Evolutionary conservation across 2,329 filamentous ascomycete species (phyloP), one percentile per base, ranked within the genome.

Genomic region (Apiospora koreana): DNA sequence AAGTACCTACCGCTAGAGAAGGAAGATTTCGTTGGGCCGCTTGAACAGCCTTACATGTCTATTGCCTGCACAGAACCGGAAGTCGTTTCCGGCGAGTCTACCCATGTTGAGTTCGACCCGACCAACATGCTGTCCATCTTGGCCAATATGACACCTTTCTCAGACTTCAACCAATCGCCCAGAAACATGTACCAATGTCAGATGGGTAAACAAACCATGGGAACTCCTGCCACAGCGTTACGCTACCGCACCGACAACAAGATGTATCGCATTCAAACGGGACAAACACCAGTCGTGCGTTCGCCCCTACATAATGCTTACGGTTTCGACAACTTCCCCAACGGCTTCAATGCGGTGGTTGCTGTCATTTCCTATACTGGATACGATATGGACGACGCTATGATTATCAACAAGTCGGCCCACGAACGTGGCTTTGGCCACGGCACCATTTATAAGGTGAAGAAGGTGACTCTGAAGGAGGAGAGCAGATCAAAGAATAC

Each of bases 171-270:
- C 83, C 96, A 99, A 82, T 98, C 95, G 18, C 96, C 96, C 1
- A 88, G 96, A 88, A 99, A 99, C 83, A 98, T 98, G 95, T 99
- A 98, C 80, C 94, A 97, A 80, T 98, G 95, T 84, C 96, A 98
- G 86, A 98, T 98, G 96, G 94, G 94, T 84, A 99, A 99, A 81
- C 96, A 99, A 84, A 95, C 95, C 0, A 99, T 99, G 96, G 96
- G 96, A 81, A 98, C 96, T 31, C 94, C 95, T 3, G 95, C 93
- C 70, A 93, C 95, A 9, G 92, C 95, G 2, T 85, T 95, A 73
- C 88, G 90, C 70, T 93, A 97, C 83, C 91, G 96, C 79, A 97
- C 95, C 66, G 96, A 99, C 84, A 98, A 99, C 88, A 99, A 99
- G 84, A 89, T 93, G 76, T 99, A 99, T 82, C 91, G 93, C 73